phyloP scores from a whole-genome alignment of 441 rosid species.

The Pelargonium citronellum region DNA sequence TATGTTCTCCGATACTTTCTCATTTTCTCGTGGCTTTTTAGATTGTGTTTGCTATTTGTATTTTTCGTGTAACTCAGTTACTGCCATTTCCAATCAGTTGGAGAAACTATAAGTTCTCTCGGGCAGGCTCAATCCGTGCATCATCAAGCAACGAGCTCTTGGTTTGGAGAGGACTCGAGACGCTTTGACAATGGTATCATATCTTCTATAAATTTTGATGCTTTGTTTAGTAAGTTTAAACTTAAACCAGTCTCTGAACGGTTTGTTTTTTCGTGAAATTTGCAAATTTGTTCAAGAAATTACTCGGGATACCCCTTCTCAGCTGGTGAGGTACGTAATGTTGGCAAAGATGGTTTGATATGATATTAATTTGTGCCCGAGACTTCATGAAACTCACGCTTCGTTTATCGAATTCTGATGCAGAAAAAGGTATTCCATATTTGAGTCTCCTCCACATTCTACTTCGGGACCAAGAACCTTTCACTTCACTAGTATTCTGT shows the following conservation, averaged over 20 bases:
- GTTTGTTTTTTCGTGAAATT: slow-evolving; percentile 8
- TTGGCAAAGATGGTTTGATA: neutral
- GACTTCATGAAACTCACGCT: neutral
- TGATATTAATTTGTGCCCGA: slow-evolving; percentile 3
- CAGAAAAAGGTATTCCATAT: slow-evolving; percentile 31
- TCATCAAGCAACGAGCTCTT: slow-evolving; percentile 25
- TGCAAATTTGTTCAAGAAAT: slow-evolving; percentile 39
- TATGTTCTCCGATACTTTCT: slow-evolving; percentile 13
- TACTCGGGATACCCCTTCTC: slow-evolving; percentile 32
- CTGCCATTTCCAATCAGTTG: slow-evolving; percentile 27
- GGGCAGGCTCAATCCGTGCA: slow-evolving; percentile 20
- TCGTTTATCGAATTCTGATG: slow-evolving; percentile 11
- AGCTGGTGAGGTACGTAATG: slow-evolving; percentile 42
- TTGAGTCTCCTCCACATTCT: slow-evolving; percentile 30
- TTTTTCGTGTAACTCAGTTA: neutral
- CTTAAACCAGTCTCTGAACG: slow-evolving; percentile 8
- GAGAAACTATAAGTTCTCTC: slow-evolving; percentile 18
- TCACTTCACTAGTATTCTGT: slow-evolving; percentile 30
- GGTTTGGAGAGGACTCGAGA: slow-evolving; percentile 30
- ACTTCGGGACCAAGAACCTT: slow-evolving; percentile 29
- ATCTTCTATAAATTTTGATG: neutral
- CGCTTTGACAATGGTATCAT: slow-evolving; percentile 40
- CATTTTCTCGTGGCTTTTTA: too few species aligned
- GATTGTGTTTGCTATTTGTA: neutral
- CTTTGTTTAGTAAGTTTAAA: neutral